phyloP scores from a whole-genome alignment of 768 basidiomycete genomes.

The Phanerochaete carnosa region DNA sequence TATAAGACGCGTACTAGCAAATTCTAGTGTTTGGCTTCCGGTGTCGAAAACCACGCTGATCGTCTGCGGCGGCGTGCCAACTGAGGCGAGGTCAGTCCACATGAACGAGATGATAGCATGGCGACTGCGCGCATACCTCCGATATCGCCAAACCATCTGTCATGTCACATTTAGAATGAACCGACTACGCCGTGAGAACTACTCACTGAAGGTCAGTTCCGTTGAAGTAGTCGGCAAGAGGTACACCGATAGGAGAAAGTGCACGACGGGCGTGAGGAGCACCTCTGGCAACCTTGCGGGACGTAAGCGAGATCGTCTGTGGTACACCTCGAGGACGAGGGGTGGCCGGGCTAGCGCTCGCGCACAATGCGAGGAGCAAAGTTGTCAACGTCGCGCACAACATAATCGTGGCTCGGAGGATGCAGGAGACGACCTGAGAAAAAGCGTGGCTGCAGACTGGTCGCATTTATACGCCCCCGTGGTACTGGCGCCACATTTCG shows the following conservation, averaged over 20 bases:
- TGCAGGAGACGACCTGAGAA: not conserved
- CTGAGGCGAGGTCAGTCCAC: conserved; percentile 19
- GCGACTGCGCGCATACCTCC: conserved; percentile 28
- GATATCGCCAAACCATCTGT: conserved; percentile 54
- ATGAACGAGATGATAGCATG: conserved; percentile 2
- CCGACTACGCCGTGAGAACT: not conserved
- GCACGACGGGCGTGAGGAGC: conserved; percentile 14
- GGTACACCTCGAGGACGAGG: conserved; percentile 8
- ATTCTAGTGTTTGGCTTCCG: conserved; percentile 46
- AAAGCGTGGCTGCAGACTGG: not conserved
- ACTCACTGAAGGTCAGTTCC: conserved; percentile 58
- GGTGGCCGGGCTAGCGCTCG: not conserved
- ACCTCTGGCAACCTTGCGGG: conserved; percentile 18
- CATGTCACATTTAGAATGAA: not conserved
- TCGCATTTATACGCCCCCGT: not conserved
- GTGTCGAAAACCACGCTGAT: conserved; percentile 55
- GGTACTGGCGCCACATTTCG: not conserved
- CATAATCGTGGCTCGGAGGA: not conserved
- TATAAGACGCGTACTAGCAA: conserved; percentile 36
- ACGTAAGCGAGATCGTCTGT: conserved; percentile 17
- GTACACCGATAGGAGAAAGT: conserved; percentile 35
- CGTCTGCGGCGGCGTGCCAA: conserved; percentile 52
- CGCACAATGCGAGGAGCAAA: conserved; percentile 1
- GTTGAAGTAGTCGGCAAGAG: conserved; percentile 49
- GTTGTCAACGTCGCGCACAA: not conserved